These are phyloP conservation scores for Taxillus chinensis DNA, from an alignment of 164 flowering plant genomes.

Conservation along the genomic window DNA sequence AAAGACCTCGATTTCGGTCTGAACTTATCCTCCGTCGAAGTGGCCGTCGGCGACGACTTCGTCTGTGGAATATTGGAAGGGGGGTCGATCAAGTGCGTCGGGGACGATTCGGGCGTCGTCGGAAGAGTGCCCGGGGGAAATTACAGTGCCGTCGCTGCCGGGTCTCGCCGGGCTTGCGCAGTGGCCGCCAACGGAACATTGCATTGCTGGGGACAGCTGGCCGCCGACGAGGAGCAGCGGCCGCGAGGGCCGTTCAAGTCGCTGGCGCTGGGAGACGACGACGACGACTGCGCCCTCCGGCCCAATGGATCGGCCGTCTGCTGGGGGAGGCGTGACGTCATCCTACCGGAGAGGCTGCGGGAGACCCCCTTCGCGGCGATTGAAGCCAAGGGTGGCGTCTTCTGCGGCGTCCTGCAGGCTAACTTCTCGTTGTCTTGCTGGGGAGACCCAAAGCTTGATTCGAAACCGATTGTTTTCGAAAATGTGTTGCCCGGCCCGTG, in stretches of 20 bases:
- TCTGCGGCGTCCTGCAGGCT: constrained; percentile 42
- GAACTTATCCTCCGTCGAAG: constrained; percentile 13
- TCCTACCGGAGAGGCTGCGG: constrained; percentile 28
- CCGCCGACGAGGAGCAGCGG: constrained; percentile 2
- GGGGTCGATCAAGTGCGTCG: constrained; percentile 30
- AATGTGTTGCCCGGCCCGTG: constrained; percentile 61
- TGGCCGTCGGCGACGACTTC: constrained; percentile 57
- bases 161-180: constrained; percentile 55
- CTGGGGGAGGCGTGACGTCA: constrained; percentile 52
- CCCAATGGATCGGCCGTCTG: constrained; percentile 41
- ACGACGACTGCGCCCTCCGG: constrained; percentile 45
- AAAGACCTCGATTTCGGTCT: constrained; percentile 2
- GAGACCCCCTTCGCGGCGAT: constrained; percentile 22
- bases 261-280: constrained; percentile 51
- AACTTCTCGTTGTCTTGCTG: constrained; percentile 59
- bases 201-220: constrained; percentile 57
- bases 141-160: constrained; percentile 41
- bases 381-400: constrained; percentile 35
- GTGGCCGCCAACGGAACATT: constrained; percentile 24
- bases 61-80: constrained; percentile 44
- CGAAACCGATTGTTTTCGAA: constrained; percentile 22
- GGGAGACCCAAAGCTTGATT: constrained; percentile 30
- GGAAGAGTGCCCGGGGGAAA: constrained; percentile 19
- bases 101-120: constrained; percentile 4
- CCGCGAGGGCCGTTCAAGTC: constrained; percentile 35